Evolutionary conservation across 768 basidiomycete species (phyloP), one percentile per base, ranked within the genome.

Genomic region (Leccinum fibrillosum): DNA sequence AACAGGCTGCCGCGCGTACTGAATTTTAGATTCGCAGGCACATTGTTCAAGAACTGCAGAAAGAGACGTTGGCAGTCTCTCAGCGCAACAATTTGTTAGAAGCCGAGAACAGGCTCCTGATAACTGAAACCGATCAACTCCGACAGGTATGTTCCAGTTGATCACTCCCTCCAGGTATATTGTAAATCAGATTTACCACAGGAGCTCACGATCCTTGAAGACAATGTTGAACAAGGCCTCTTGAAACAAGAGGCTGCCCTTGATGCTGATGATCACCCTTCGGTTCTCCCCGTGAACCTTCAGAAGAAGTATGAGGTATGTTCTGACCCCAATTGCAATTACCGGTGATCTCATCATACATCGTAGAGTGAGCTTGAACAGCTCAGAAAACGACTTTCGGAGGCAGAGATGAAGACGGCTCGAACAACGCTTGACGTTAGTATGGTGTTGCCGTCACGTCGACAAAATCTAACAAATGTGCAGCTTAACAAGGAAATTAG

Each of bases 401-500:
- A 92, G 17, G 73, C 78, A 30, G 91, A 93, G 61, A 86, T 88
- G 76, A 92, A 90, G 77, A 85, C 78, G 63, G 85, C 88, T 32
- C 80, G 89, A 47, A 78, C 79, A 15, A 79, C 81, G 11, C 86
- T 89, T 64, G 86, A 88, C 66, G 89, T 88, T 70, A 45, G 84
- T 75, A 10, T n/a, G 23, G 4, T 55, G 21, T 30, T 56, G 17
- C 47, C 1, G 15, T 50, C 37, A 35, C 47, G 39, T 25, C 28
- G 25, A 30, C 11, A 48, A 26, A 47, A 49, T 57, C 52, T 45
- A 47, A 60, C 17, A 35, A 52, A 49, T 52, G 23, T 60, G 44
- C 63, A 95, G 92, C 81, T 94, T 59, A 89, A 92, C 74, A 90
- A 93, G 66, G 94, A 98, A 75, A 89, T 98, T 52, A 85, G 87